Evolutionary conservation across 2,329 filamentous ascomycete genomes (phyloP).

Genomic region (Emmonsiellopsis sp.): DNA sequence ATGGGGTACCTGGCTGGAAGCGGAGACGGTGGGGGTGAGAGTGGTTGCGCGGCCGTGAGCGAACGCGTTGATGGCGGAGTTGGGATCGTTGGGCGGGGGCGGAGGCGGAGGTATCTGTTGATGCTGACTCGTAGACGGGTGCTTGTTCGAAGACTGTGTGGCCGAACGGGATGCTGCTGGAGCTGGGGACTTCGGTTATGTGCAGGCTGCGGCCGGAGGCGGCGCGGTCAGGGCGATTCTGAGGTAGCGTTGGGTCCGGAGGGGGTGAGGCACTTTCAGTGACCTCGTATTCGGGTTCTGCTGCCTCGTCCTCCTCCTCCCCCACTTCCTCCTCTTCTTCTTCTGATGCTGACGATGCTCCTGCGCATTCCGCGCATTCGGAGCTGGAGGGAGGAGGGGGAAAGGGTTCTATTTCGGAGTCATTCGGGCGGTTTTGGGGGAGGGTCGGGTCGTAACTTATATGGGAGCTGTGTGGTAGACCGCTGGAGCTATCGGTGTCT

Average conservation of each 20-base stretch:
- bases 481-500: slow-evolving; percentile 7
- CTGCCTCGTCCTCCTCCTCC: not conserved
- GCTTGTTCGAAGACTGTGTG: slow-evolving; percentile 7
- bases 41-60: slow-evolving; percentile 14
- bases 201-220: slow-evolving; percentile 14
- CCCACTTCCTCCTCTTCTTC: not conserved
- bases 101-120: slow-evolving; percentile 4
- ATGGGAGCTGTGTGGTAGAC: not conserved
- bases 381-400: slow-evolving; percentile 8
- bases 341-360: not conserved
- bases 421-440: slow-evolving; percentile 13
- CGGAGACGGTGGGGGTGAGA: slow-evolving; percentile 27
- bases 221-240: slow-evolving; percentile 35
- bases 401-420: slow-evolving; percentile 7
- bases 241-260: slow-evolving; percentile 39
- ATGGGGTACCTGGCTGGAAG: slow-evolving; percentile 25
- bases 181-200: slow-evolving; percentile 7
- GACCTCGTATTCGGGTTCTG: not conserved
- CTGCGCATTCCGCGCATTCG: not conserved
- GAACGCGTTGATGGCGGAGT: slow-evolving; percentile 21
- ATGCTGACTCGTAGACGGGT: slow-evolving; percentile 12
- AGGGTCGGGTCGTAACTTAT: slow-evolving; percentile 10
- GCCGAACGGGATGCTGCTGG: slow-evolving; percentile 3
- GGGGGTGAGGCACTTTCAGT: slow-evolving; percentile 1
- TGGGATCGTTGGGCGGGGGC: slow-evolving; percentile 16